Evolutionary conservation across 83 land plant genomes (phyloP), one percentile per base, ranked within the genome.

Genomic region (Larix sibirica): DNA sequence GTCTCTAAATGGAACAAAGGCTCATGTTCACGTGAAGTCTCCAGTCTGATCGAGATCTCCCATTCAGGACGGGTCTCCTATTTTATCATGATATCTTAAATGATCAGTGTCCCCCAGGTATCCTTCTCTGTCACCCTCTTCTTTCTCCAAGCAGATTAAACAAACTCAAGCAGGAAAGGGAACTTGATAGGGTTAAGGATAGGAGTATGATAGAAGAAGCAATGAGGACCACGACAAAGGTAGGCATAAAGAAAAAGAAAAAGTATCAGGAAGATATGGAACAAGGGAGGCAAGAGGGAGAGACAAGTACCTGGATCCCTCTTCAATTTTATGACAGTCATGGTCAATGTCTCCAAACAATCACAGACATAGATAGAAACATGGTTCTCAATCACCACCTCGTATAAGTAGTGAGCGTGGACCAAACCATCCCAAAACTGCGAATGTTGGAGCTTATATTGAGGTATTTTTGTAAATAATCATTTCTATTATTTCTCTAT

Each of bases 41-140:
- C 77, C 77, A 8, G 54, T 73, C 13, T 5, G n/a, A 40, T 40
- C 24, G 38, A 73, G 71, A 83, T 38, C 81, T 83, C 8, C 81
- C 18, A 28, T 6, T 18, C 31, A 69, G 84, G 24, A 65, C 1
- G 77, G 62, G 50, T 87, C 89, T 14, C 89, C 89, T n/a, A 38
- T 23, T 26, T 62, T 76, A 81, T 38, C 44, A 64, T 14, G 12
- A 31, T 71, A 82, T 44, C 83, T 47, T 4, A 78, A n/a, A 13
- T 14, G 58, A 54, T 14, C 50, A 12, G 81, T 50, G 21, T 81
- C 88, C 12, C 86, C 88, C 38, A 54, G 14, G 58, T 54, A 14
- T 73, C 38, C n/a, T 31, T 78, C 91, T 14, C 82, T 75, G 6
- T 90, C 91, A 0, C 90, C 86, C 21, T 90, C 92, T 3, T 88